These are phyloP conservation scores for Rosa multiflora DNA, from an alignment of 306 rosid species.

Conservation along the genomic window DNA sequence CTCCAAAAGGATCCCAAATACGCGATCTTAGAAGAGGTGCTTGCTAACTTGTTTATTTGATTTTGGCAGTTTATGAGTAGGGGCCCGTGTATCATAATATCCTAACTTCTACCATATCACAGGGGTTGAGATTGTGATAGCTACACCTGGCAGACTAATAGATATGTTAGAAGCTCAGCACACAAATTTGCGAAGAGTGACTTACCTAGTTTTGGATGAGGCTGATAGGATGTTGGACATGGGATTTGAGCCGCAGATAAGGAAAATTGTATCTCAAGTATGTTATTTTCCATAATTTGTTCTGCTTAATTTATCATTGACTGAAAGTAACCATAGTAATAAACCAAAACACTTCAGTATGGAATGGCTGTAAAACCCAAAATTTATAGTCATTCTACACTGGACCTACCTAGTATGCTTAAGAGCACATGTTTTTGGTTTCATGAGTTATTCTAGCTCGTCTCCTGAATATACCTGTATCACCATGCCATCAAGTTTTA, in stretches of 20 bases:
- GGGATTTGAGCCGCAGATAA: slow-evolving; percentile 99
- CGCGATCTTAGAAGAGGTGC: slow-evolving; percentile 86
- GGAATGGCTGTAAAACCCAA: neutral
- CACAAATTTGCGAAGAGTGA: slow-evolving; percentile 87
- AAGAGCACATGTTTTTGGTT: slow-evolving; percentile 1
- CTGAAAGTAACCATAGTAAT: neutral
- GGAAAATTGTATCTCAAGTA: slow-evolving; percentile 84
- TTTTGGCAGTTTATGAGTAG: slow-evolving; percentile 1
- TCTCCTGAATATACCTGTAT: neutral
- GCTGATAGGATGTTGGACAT: slow-evolving; percentile 99
- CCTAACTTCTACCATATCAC: slow-evolving; percentile 25
- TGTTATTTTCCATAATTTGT: slow-evolving; percentile 13
- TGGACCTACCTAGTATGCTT: neutral
- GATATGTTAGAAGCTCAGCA: slow-evolving; percentile 97
- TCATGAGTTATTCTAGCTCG: neutral
- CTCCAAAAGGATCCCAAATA: slow-evolving; percentile 97
- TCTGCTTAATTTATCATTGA: neutral
- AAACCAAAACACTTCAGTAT: neutral
- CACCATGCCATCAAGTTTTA: neutral
- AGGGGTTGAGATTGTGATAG: slow-evolving; percentile 95
- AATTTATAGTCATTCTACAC: neutral
- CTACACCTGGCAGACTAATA: slow-evolving; percentile 93
- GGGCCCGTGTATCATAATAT: slow-evolving; percentile 4
- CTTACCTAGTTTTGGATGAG: slow-evolving; percentile 91
- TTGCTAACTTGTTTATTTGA: slow-evolving; percentile 3